phyloP scores from a whole-genome alignment of 75 land plant species.

The Chamaecyparis obtusa region DNA sequence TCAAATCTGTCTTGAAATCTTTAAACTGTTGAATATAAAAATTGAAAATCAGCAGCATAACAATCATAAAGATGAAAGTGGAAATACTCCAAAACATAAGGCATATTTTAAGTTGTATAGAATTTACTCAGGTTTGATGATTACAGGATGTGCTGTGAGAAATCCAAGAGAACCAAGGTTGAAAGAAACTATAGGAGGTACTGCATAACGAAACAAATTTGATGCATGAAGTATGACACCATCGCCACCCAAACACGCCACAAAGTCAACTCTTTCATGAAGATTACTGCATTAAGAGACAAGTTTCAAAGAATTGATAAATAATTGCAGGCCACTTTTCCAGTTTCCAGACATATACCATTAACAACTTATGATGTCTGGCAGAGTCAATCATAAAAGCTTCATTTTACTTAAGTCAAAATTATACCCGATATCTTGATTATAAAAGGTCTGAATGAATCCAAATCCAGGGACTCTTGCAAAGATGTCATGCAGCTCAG shows the following conservation, averaged over 20 bases:
- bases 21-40: slow-evolving; percentile 58
- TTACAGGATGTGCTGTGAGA: slow-evolving; percentile 94
- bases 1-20: slow-evolving; percentile 70
- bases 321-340: neutral
- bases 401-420: neutral
- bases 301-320: neutral
- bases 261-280: slow-evolving; percentile 99
- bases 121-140: slow-evolving; percentile 13
- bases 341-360: neutral
- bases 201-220: slow-evolving; percentile 84
- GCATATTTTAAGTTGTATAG: neutral
- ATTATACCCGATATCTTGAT: slow-evolving; percentile 76
- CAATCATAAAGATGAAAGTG: neutral
- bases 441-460: slow-evolving; percentile 95
- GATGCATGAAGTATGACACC: slow-evolving; percentile 99
- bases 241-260: slow-evolving; percentile 99
- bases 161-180: slow-evolving; percentile 99
- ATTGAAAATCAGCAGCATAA: neutral
- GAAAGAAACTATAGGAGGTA: slow-evolving; percentile 97
- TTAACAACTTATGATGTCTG: too few relatives aligned
- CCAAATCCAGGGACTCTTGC: slow-evolving; percentile 95
- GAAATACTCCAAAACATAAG: neutral
- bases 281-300: slow-evolving; percentile 60
- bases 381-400: neutral
- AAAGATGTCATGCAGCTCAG: slow-evolving; percentile 94